These are phyloP conservation scores for Ceratobasidium sp. DNA, from an alignment of 1,284 basidiomycete genomes.

Conservation along the genomic window DNA sequence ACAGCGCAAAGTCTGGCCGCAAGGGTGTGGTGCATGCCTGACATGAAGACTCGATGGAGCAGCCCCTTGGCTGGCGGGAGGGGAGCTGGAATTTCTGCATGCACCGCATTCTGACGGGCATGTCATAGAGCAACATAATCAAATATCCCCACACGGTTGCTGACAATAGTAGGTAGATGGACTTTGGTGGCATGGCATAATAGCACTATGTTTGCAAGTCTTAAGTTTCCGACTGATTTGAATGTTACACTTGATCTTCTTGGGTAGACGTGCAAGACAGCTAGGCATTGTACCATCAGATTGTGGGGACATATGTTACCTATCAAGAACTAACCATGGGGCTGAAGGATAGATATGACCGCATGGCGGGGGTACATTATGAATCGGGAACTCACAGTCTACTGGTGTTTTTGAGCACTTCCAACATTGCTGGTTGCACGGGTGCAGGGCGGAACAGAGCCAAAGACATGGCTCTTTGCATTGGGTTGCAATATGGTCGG, in stretches of 20 bases:
- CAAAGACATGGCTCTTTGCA: slow-evolving; percentile 62
- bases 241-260: slow-evolving; percentile 55
- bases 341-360: slow-evolving; percentile 60
- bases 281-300: too few relatives aligned
- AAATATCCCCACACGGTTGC: slow-evolving; percentile 54
- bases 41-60: slow-evolving; percentile 45
- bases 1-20: slow-evolving; percentile 62
- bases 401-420: slow-evolving; percentile 55
- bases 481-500: slow-evolving; percentile 57
- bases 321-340: too few relatives aligned
- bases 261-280: slow-evolving; percentile 56
- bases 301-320: too few relatives aligned
- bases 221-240: slow-evolving; percentile 57
- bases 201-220: too few relatives aligned
- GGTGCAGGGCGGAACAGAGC: slow-evolving; percentile 63
- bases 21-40: slow-evolving; percentile 58
- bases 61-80: too few relatives aligned
- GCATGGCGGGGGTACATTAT: slow-evolving; percentile 62
- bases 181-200: slow-evolving; percentile 57
- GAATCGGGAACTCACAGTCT: neutral
- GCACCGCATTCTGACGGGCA: slow-evolving; percentile 59
- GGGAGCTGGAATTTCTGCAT: slow-evolving; percentile 55
- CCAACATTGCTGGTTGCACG: slow-evolving; percentile 63
- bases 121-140: slow-evolving; percentile 55
- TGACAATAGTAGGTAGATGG: slow-evolving; percentile 53